Base-by-base conservation (phyloP, 371 early-diverging fungal genomes). In the Fennellomyces sp. region DNA sequence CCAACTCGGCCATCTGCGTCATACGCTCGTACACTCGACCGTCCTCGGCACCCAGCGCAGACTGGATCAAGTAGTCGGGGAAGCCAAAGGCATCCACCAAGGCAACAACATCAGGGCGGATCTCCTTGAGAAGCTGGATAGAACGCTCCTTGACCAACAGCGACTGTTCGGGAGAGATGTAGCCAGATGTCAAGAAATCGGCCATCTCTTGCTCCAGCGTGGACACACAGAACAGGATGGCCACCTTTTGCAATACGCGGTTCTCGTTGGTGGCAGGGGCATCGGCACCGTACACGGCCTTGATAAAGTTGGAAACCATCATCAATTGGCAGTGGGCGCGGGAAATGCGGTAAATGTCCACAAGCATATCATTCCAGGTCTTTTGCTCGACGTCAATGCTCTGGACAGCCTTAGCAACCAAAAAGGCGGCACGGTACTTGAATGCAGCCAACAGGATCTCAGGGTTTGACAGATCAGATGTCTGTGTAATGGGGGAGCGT, bases 21-120 rank as follows among this genome's bases (percentile, higher is more conserved):
- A 91, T 67, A n/a, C 80, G 72, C 58, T 89, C 90, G 61, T 94
- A 94, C 0, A 87, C 88, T 47, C 78, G 63, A 21, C 92, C 93
- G 28, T 91, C 84, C 6, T 63, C 72, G n/a, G 81, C 73, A 13
- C 91, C 94, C 28, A 93, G 61, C 0, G 91, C 87, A n/a, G 88
- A 88, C 52, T 90, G 85, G 23, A 93, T 69, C 12, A 83, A 66
- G 41, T 72, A 78, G 36, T 93, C 94, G 1, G 91, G 79, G 52
- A 90, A 73, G 11, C 80, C 89, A 76, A 91, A 90, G 13, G 87
- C 78, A 52, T 92, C 93, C 0, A 88, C 86, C 17, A 92, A 75
- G 0, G 88, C 83, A 27, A 91, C 86, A 0, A 88, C 89, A 56
- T 91, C 81, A 17, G 84, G 87, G 11, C 94, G 79, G 5, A 94